Evolutionary conservation across 2,329 filamentous ascomycete species (phyloP).

Genomic region (Endothia cerciana): DNA sequence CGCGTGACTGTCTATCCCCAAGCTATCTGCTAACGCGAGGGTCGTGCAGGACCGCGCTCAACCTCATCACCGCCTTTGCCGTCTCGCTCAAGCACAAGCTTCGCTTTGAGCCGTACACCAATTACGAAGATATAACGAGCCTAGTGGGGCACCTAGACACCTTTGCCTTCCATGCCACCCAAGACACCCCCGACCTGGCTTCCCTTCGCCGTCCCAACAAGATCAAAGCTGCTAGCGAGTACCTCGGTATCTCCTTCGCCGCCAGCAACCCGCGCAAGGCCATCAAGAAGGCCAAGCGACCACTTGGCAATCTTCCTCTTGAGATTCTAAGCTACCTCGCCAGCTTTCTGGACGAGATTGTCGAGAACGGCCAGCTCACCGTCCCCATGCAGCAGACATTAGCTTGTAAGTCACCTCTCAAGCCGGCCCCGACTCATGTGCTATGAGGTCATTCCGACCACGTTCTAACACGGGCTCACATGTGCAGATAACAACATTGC

Average conservation of each 20-base stretch:
- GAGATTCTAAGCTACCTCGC: conserved; percentile 71
- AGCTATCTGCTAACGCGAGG: conserved; percentile 13
- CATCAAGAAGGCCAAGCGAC: conserved; percentile 67
- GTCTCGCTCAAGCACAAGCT: conserved; percentile 73
- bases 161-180: conserved; percentile 56
- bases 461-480: background rate
- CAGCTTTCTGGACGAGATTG: conserved; percentile 61
- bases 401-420: conserved; percentile 43
- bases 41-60: conserved; percentile 58
- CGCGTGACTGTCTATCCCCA: background rate
- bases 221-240: conserved; percentile 63
- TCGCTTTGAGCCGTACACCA: conserved; percentile 72
- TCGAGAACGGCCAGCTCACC: conserved; percentile 52
- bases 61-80: conserved; percentile 70
- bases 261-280: conserved; percentile 71
- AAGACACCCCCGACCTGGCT: conserved; percentile 43
- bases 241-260: conserved; percentile 69
- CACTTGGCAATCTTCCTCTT: conserved; percentile 72
- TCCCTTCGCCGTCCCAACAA: conserved; percentile 37
- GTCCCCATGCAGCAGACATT: conserved; percentile 56
- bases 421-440: background rate
- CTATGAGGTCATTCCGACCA: background rate
- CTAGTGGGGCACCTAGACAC: conserved; percentile 69
- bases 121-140: conserved; percentile 68
- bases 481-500: conserved; percentile 48